phyloP scores from a whole-genome alignment of 345 rosid species.

The Pistacia atlantica region DNA sequence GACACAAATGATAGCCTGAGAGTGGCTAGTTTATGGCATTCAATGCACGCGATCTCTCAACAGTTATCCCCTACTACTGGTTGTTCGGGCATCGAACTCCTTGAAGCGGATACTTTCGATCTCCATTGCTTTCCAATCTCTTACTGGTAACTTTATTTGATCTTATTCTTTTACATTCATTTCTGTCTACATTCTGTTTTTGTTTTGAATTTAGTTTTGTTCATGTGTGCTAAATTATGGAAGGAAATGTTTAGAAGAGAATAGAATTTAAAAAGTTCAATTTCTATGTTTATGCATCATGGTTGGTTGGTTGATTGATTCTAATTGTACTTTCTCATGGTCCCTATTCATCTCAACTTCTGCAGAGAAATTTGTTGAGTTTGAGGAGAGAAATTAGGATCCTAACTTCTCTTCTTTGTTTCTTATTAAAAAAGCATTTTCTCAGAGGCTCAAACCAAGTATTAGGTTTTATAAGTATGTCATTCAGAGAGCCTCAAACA shows the following conservation, averaged over 20 bases:
- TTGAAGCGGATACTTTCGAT: conserved; percentile 93
- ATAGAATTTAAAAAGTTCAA: neutral
- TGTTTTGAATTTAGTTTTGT: neutral
- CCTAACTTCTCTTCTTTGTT: neutral
- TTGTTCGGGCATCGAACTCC: conserved; percentile 93
- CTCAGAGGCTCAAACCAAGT: too few species aligned
- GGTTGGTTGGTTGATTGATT: neutral
- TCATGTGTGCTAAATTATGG: neutral
- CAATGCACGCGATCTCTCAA: conserved; percentile 99
- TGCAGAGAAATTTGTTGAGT: neutral
- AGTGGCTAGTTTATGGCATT: conserved; percentile 99
- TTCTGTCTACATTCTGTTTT: neutral
- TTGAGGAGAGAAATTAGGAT: neutral
- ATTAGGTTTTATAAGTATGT: neutral
- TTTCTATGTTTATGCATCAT: neutral
- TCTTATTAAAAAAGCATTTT: too few species aligned
- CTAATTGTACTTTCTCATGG: neutral
- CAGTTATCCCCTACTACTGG: conserved; percentile 89
- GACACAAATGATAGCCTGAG: conserved; percentile 96
- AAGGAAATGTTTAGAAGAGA: neutral
- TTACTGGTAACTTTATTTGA: conserved; percentile 57
- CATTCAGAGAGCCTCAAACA: neutral
- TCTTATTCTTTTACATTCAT: neutral
- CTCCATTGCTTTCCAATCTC: conserved; percentile 96
- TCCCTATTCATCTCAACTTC: neutral